These are phyloP conservation scores for Paraleonurus japonicus DNA, from an alignment of 257 asterid species.

Conservation along the genomic window DNA sequence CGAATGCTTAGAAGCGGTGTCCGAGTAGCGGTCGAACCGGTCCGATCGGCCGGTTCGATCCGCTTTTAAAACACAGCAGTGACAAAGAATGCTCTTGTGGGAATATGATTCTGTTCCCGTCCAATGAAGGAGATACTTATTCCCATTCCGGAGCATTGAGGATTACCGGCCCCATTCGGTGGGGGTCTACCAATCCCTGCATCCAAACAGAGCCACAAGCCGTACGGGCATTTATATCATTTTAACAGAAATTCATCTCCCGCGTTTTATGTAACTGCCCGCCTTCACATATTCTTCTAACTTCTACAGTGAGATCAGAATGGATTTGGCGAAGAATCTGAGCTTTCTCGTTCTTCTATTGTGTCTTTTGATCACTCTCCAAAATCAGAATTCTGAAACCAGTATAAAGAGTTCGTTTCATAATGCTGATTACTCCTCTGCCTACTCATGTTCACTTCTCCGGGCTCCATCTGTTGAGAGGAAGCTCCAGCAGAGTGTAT, in stretches of 20 bases:
- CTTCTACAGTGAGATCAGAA: constrained; percentile 3
- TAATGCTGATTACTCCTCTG: neutral
- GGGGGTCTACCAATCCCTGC: neutral
- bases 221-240: constrained; percentile 23
- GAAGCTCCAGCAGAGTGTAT: constrained; percentile 17
- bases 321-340: constrained; percentile 49
- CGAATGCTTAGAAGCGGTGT: too few species aligned
- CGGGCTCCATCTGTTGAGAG: constrained; percentile 6
- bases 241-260: constrained; percentile 26
- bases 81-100: neutral
- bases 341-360: constrained; percentile 47
- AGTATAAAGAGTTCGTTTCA: constrained; percentile 22
- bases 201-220: neutral
- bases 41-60: too few species aligned
- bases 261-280: constrained; percentile 28
- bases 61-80: too few species aligned
- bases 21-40: too few species aligned
- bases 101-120: neutral
- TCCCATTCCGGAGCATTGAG: neutral
- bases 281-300: neutral
- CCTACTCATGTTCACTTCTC: constrained; percentile 14
- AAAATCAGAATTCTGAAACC: constrained; percentile 44
- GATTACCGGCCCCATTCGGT: too few species aligned
- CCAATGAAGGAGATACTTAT: neutral
- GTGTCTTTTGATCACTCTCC: constrained; percentile 49